These are phyloP conservation scores for Nematocida sp. DNA, from an alignment of 371 early-diverging fungal species.

Conservation along the genomic window DNA sequence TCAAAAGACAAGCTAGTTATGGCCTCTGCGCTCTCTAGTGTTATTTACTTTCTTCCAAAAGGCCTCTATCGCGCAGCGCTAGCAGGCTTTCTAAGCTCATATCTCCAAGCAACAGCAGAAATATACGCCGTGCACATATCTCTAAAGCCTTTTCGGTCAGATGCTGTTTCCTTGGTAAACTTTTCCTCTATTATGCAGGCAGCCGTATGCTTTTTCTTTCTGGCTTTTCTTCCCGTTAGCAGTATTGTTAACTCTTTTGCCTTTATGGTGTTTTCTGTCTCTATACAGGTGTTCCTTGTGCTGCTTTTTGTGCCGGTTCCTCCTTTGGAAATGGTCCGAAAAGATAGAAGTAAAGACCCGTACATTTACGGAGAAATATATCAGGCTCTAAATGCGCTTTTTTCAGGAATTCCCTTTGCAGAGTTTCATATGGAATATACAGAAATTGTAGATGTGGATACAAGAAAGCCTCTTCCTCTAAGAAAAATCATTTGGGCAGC, in stretches of 20 bases:
- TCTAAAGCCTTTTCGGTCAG: slow-evolving; percentile 25
- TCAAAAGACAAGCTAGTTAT: slow-evolving; percentile 19
- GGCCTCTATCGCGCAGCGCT: slow-evolving; percentile 5
- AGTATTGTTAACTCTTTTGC: background rate
- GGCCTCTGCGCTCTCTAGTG: background rate
- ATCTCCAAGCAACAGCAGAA: slow-evolving; percentile 30
- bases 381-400: background rate
- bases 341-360: background rate
- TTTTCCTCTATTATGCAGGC: slow-evolving; percentile 22
- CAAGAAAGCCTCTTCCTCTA: background rate
- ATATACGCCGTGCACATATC: slow-evolving; percentile 22
- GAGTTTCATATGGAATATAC: slow-evolving; percentile 38
- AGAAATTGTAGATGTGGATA: slow-evolving; percentile 27
- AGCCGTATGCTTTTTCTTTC: slow-evolving; percentile 17
- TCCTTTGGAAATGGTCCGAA: slow-evolving; percentile 18
- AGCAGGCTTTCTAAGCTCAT: slow-evolving; percentile 13
- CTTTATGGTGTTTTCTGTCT: slow-evolving; percentile 1
- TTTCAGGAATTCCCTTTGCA: slow-evolving; percentile 1
- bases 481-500: background rate
- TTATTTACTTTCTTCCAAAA: slow-evolving; percentile 14
- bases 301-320: slow-evolving; percentile 10
- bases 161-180: slow-evolving; percentile 15
- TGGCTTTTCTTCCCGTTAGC: slow-evolving; percentile 13
- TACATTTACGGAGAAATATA: slow-evolving; percentile 28
- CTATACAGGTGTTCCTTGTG: background rate